Conservation (phyloP, 2,329 filamentous ascomycete species). For the Colletotrichum sublineola region DNA sequence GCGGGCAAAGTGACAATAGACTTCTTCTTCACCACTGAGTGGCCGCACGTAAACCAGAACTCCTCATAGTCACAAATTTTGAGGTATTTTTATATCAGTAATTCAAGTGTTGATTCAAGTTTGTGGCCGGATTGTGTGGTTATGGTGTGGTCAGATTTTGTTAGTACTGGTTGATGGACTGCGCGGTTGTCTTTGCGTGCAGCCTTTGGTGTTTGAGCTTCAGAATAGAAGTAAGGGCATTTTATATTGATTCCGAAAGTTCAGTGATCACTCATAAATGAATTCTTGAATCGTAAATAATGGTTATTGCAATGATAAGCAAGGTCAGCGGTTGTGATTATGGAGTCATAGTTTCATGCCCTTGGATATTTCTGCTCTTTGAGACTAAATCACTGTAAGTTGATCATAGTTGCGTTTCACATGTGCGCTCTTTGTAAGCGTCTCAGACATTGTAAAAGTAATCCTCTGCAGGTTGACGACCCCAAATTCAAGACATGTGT, state of each 20-base stretch:
- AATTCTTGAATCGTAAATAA: neutral
- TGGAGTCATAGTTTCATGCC: neutral
- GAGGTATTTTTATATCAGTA: neutral
- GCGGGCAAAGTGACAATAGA: conserved; percentile 82
- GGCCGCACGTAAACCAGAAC: conserved; percentile 75
- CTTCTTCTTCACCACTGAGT: conserved; percentile 70
- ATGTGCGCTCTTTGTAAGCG: neutral
- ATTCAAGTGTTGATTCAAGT: neutral
- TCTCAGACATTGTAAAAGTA: neutral
- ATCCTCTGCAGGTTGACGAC: neutral
- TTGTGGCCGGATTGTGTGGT: too few relatives aligned
- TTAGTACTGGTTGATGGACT: neutral
- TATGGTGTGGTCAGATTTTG: neutral
- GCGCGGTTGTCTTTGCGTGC: neutral
- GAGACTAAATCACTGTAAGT: neutral
- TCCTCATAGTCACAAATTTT: conserved; percentile 80
- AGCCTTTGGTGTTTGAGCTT: neutral
- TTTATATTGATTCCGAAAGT: neutral
- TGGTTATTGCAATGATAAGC: too few relatives aligned
- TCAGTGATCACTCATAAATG: neutral
- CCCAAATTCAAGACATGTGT: neutral
- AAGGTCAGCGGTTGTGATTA: neutral
- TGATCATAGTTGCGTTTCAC: neutral
- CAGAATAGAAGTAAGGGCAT: neutral
- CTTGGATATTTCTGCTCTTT: neutral